Percentiles rank a stretch among this genome's conserved stretches.
Conservation (phyloP, 164 flowering plant species). For the Buxus sempervirens region DNA sequence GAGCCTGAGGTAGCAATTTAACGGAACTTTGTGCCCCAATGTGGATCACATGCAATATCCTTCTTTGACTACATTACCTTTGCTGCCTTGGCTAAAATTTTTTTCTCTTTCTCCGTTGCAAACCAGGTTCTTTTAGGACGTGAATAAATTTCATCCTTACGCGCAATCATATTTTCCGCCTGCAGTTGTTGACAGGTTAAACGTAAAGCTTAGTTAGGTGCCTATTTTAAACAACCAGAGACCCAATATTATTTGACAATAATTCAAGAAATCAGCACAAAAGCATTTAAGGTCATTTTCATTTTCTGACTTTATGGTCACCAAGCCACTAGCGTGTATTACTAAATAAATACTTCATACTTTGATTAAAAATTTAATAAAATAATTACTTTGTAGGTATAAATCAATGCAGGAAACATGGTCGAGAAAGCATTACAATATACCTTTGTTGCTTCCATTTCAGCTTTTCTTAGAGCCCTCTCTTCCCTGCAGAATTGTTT, state of each 20-base stretch:
- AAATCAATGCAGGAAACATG: neutral
- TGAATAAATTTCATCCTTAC: slow-evolving; percentile 74
- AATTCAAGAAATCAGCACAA: neutral
- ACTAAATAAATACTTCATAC: too few species aligned
- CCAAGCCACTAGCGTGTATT: neutral
- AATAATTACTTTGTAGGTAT: too few species aligned
- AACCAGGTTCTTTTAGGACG: slow-evolving; percentile 97
- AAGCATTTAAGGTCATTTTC: neutral
- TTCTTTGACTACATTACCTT: slow-evolving; percentile 44
- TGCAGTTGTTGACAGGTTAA: slow-evolving; percentile 33
- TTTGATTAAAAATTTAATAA: neutral
- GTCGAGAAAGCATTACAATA: neutral
- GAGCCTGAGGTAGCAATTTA: too few species aligned
- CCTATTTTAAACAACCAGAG: too few species aligned
- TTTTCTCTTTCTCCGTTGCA: slow-evolving; percentile 82
- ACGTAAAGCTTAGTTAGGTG: too few species aligned
- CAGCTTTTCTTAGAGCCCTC: slow-evolving; percentile 83
- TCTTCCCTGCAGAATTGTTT: slow-evolving; percentile 61
- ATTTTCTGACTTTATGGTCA: neutral
- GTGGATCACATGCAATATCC: too few species aligned
- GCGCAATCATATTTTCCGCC: slow-evolving; percentile 95
- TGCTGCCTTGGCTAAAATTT: slow-evolving; percentile 50
- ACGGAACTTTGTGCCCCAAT: too few species aligned
- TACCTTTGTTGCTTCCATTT: slow-evolving; percentile 95
- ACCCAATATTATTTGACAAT: too few species aligned